Conservation (phyloP, 140 eudicot species). For the Ambrosia hybrid region DNA sequence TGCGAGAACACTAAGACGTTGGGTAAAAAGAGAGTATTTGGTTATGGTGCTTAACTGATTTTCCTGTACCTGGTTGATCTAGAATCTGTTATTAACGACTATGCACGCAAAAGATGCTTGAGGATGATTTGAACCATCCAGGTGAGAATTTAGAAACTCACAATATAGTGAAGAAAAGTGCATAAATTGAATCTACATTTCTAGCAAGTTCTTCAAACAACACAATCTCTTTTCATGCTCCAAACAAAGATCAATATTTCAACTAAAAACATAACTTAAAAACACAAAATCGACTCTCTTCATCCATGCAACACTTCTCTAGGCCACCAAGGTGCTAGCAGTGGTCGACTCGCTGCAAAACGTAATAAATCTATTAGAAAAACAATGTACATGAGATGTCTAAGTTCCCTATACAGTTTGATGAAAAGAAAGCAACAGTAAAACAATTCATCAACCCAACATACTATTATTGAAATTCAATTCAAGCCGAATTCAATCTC, state of each 20-base stretch:
- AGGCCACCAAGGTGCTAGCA: conserved; percentile 36
- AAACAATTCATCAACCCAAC: not conserved
- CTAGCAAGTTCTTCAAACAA: conserved; percentile 20
- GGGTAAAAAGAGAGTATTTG: no score
- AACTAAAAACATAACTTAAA: conserved; percentile 20
- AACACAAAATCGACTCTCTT: conserved; percentile 7
- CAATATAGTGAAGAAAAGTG: not conserved
- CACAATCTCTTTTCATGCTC: conserved; percentile 14
- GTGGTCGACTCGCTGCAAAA: conserved; percentile 37
- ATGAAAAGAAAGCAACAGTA: not conserved
- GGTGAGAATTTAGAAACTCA: no score
- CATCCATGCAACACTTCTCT: not conserved
- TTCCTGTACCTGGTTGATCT: no score
- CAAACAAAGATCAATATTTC: not conserved
- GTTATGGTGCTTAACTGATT: no score
- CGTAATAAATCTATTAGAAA: not conserved
- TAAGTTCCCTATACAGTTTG: no score
- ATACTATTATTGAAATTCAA: no score
- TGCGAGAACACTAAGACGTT: no score
- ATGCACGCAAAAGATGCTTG: not conserved
- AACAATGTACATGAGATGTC: not conserved
- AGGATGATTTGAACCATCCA: not conserved
- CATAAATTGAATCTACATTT: conserved; percentile 7
- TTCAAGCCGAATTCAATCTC: no score
- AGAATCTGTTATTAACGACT: not conserved